Conservation (phyloP, 1,284 basidiomycete genomes). For the Kwoniella shivajii region DNA sequence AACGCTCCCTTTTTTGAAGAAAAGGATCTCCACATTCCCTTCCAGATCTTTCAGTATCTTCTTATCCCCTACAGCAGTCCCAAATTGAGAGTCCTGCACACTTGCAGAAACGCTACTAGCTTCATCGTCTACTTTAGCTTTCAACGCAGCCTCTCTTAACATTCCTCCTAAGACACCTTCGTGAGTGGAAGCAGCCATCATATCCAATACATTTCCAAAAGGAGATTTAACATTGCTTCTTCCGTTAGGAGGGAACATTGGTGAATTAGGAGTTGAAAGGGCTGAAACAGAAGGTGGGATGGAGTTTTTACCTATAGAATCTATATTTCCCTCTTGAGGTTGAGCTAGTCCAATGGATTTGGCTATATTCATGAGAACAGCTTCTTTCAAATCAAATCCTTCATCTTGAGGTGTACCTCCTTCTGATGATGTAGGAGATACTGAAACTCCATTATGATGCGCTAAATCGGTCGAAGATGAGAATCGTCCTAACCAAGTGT, state of each 20-base stretch:
- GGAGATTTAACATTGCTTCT: constrained; percentile 57
- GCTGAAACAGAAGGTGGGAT: constrained; percentile 40
- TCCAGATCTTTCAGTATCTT: constrained; percentile 67
- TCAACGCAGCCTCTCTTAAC: constrained; percentile 58
- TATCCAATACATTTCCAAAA: constrained; percentile 82
- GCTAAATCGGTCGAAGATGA: constrained; percentile 18
- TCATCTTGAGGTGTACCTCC: constrained; percentile 46
- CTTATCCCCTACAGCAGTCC: constrained; percentile 24
- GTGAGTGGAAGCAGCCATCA: constrained; percentile 54
- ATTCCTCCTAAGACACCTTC: constrained; percentile 64
- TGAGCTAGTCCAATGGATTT: constrained; percentile 96
- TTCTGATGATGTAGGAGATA: constrained; percentile 19
- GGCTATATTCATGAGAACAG: constrained; percentile 95
- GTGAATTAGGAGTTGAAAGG: constrained; percentile 48
- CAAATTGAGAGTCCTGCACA: constrained; percentile 56
- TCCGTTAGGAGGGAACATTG: constrained; percentile 48
- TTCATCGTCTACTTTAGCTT: constrained; percentile 74
- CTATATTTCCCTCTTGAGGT: constrained; percentile 58
- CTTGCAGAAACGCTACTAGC: constrained; percentile 59
- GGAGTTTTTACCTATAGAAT: constrained; percentile 27
- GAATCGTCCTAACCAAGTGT: constrained; percentile 42
- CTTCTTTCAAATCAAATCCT: constrained; percentile 86
- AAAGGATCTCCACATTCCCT: constrained; percentile 94
- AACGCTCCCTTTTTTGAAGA: constrained; percentile 82
- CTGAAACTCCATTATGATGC: constrained; percentile 19